Conservation (phyloP, 495 filamentous ascomycete genomes). For the Stereocaulon alpinum region DNA sequence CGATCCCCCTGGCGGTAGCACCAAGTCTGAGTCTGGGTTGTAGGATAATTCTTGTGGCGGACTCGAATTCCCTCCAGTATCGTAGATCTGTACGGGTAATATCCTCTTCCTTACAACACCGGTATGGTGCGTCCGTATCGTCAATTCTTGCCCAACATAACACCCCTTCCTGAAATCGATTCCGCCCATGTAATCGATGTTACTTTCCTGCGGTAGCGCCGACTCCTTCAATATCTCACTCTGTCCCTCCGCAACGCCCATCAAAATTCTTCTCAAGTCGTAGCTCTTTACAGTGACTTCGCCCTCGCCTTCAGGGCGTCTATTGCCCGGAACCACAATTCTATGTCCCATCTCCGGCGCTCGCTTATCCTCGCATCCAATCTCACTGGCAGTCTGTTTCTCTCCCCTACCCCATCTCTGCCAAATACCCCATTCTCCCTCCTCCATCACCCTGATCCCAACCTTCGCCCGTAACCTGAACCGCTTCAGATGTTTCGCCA, state of each 20-base stretch:
- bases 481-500: conserved; percentile 63
- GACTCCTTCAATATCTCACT: conserved; percentile 57
- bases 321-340: conserved; percentile 35
- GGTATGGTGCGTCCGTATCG: conserved; percentile 85
- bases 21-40: conserved; percentile 29
- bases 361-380: conserved; percentile 49
- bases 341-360: conserved; percentile 60
- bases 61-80: conserved; percentile 17
- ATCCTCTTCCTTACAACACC: conserved; percentile 87
- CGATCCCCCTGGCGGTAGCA: conserved; percentile 27
- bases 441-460: conserved; percentile 49
- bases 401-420: conserved; percentile 46
- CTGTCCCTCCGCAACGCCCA: conserved; percentile 78
- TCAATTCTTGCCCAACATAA: conserved; percentile 93
- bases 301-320: conserved; percentile 6
- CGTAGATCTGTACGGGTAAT: conserved; percentile 73
- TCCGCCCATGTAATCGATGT: conserved; percentile 70
- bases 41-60: conserved; percentile 38
- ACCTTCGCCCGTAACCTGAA: conserved; percentile 80
- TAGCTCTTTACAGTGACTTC: conserved; percentile 39
- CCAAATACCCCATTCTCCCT: conserved; percentile 55
- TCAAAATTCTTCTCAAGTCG: conserved; percentile 59
- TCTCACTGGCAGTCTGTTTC: conserved; percentile 8
- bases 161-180: conserved; percentile 94
- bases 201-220: conserved; percentile 70